These are phyloP conservation scores for Incumbomyces lentus DNA, from an alignment of 2,329 filamentous ascomycete species.

Conservation along the genomic window DNA sequence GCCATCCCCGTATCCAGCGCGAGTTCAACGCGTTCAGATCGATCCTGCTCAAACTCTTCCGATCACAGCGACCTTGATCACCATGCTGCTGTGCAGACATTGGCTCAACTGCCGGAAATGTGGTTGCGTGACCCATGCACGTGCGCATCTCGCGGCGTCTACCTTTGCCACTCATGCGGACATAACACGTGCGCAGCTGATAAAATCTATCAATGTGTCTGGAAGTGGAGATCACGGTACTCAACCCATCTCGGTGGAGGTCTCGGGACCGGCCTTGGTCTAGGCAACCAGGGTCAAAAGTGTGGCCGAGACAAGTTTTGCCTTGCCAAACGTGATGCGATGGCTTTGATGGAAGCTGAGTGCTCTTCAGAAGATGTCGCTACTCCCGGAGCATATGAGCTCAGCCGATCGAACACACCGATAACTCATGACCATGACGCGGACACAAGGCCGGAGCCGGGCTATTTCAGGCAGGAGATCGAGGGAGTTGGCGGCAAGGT, in stretches of 20 bases:
- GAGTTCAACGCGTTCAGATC: constrained; percentile 16
- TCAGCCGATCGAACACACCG: constrained; percentile 10
- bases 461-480: constrained; percentile 78
- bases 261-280: constrained; percentile 75
- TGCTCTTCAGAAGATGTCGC: constrained; percentile 45
- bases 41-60: constrained; percentile 14
- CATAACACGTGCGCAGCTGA: constrained; percentile 52
- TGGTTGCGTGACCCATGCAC: constrained; percentile 49
- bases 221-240: constrained; percentile 84
- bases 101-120: constrained; percentile 19
- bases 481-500: constrained; percentile 81
- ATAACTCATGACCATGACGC: constrained; percentile 8
- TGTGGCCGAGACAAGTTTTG: constrained; percentile 73
- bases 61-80: neutral
- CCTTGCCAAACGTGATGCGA: constrained; percentile 67
- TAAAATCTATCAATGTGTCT: constrained; percentile 55
- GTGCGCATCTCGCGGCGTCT: constrained; percentile 51
- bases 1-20: constrained; percentile 12
- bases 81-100: neutral
- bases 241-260: constrained; percentile 65
- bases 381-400: constrained; percentile 5
- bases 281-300: constrained; percentile 77
- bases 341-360: constrained; percentile 56
- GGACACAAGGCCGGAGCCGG: constrained; percentile 38
- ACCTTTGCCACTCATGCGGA: constrained; percentile 79